Evolutionary conservation across 163 green algal species (phyloP).

Genomic region (Coccomyxa subellipsoidea): DNA sequence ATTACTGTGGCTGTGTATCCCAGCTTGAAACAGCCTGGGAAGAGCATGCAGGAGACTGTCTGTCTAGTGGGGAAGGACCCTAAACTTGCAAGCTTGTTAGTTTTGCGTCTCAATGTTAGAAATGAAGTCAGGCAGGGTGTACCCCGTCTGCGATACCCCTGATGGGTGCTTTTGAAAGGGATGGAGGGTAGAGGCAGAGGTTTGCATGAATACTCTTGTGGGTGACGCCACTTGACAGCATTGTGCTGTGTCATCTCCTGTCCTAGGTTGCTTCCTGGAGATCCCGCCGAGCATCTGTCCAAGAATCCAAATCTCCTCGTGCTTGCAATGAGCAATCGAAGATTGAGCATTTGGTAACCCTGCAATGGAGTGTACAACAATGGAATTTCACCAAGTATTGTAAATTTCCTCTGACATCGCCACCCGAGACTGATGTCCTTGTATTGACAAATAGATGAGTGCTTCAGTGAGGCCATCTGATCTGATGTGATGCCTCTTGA

Average conservation of each 20-base stretch:
- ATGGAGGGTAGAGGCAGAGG: too few species aligned
- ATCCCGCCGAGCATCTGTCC: background rate
- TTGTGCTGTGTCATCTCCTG: background rate
- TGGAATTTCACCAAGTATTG: too few species aligned
- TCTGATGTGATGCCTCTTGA: too few species aligned
- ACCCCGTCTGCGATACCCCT: background rate
- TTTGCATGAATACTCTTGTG: too few species aligned
- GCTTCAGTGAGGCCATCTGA: too few species aligned
- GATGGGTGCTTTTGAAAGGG: background rate
- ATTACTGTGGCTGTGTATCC: background rate
- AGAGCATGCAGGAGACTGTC: background rate
- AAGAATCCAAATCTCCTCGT: background rate
- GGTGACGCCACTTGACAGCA: background rate
- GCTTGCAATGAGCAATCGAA: constrained; percentile 1
- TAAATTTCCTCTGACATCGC: too few species aligned
- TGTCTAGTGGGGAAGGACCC: background rate
- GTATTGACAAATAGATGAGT: background rate
- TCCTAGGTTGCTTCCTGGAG: background rate
- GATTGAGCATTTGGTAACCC: background rate
- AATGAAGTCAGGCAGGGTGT: background rate
- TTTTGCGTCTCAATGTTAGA: background rate
- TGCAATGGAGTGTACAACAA: background rate
- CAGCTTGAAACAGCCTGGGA: background rate
- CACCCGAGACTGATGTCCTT: background rate
- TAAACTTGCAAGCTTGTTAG: background rate